Percentiles rank a stretch among this genome's conserved stretches.
Evolutionary conservation across 1,284 basidiomycete species (phyloP).

Genomic region (Trametes sp.): DNA sequence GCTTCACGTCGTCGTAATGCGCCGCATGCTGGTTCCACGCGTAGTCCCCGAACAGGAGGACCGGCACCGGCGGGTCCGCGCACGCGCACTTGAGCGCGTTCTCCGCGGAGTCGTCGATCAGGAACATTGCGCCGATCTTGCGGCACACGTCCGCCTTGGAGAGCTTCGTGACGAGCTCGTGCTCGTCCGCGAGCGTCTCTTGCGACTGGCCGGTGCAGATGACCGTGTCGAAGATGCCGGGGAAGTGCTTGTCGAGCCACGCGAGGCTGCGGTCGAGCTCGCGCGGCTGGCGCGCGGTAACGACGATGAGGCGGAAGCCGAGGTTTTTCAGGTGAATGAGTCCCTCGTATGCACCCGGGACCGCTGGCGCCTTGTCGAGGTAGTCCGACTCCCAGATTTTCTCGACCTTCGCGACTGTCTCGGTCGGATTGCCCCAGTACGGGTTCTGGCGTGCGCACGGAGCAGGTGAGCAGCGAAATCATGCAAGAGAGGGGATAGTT

Average conservation of each 20-base stretch:
- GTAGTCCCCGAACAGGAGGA: conserved; percentile 82
- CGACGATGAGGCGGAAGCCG: conserved; percentile 75
- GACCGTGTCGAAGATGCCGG: conserved; percentile 72
- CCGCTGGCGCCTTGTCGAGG: conserved; percentile 60
- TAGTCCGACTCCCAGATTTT: conserved; percentile 64
- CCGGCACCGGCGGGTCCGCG: conserved; percentile 51
- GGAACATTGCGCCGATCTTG: conserved; percentile 64
- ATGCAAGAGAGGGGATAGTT: background rate
- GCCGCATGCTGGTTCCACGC: conserved; percentile 73
- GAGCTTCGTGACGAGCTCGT: conserved; percentile 63
- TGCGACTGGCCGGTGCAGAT: conserved; percentile 82
- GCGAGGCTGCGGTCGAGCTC: conserved; percentile 66
- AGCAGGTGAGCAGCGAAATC: background rate
- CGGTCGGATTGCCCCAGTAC: conserved; percentile 71
- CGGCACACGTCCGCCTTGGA: conserved; percentile 79
- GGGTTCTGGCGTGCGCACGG: conserved; percentile 37
- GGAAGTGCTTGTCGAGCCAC: conserved; percentile 74
- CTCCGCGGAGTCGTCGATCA: conserved; percentile 84
- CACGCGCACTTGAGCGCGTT: conserved; percentile 71
- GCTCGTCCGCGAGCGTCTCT: conserved; percentile 54
- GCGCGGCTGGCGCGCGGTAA: conserved; percentile 74
- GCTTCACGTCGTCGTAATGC: conserved; percentile 51
- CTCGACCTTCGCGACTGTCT: conserved; percentile 66
- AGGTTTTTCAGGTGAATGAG: conserved; percentile 61
- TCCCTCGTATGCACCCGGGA: conserved; percentile 73